These are phyloP conservation scores for Mycena leptocephala DNA, from an alignment of 768 basidiomycete genomes.

Conservation along the genomic window DNA sequence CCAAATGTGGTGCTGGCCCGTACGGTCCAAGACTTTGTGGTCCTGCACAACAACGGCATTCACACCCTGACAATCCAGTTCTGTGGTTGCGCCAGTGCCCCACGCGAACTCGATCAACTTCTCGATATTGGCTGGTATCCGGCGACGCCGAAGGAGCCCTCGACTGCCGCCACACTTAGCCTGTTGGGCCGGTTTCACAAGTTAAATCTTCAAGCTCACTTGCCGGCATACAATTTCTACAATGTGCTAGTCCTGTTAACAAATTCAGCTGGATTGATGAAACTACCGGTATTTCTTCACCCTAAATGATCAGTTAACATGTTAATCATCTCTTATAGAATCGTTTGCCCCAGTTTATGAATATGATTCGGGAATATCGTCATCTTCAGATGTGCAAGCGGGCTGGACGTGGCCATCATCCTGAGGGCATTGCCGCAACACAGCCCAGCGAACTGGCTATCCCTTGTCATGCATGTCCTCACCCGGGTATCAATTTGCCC, in stretches of 20 bases:
- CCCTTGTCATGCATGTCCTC: conserved; percentile 25
- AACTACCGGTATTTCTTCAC: neutral
- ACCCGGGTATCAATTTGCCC: conserved; percentile 27
- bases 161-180: conserved; percentile 37
- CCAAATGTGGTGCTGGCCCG: no score
- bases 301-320: no score
- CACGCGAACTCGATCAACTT: conserved; percentile 23
- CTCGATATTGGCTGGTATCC: conserved; percentile 39
- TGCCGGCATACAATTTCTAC: conserved; percentile 40
- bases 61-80: neutral
- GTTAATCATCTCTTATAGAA: neutral
- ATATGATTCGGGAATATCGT: conserved; percentile 11
- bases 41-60: conserved; percentile 33
- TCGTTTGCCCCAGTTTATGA: conserved; percentile 9
- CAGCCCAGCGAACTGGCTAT: conserved; percentile 1
- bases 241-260: conserved; percentile 21
- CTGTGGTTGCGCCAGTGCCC: neutral
- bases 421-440: neutral
- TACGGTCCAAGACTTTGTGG: no score
- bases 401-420: conserved; percentile 22
- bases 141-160: conserved; percentile 35
- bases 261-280: neutral
- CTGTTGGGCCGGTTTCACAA: conserved; percentile 39
- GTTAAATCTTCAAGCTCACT: conserved; percentile 34
- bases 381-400: conserved; percentile 27